phyloP scores from a whole-genome alignment of 2,329 filamentous ascomycete species.

The Fusarium acutatum region DNA sequence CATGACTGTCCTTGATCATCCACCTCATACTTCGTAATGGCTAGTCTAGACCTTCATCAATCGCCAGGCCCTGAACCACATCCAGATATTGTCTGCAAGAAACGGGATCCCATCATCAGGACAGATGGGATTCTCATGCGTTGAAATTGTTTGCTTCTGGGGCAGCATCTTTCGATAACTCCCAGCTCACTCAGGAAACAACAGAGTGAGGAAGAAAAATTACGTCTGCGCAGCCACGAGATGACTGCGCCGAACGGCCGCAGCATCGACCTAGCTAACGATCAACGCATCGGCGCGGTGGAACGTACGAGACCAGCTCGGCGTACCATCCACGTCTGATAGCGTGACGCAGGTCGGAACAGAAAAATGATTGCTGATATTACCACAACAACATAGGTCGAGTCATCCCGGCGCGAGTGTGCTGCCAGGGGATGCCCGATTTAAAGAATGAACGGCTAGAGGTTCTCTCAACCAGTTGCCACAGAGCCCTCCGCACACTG shows the following conservation, averaged over 20 bases:
- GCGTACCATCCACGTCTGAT: constrained; percentile 44
- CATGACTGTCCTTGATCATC: constrained; percentile 37
- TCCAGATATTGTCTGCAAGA: constrained; percentile 41
- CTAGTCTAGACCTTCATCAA: constrained; percentile 45
- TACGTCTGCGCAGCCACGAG: constrained; percentile 42
- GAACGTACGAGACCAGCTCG: constrained; percentile 57
- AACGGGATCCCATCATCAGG: constrained; percentile 35
- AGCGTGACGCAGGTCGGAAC: constrained; percentile 42
- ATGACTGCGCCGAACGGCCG: constrained; percentile 53
- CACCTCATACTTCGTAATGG: constrained; percentile 42
- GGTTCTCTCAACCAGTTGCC: constrained; percentile 42
- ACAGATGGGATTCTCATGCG: constrained; percentile 37
- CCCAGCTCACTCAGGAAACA: constrained; percentile 44
- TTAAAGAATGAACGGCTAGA: constrained; percentile 48
- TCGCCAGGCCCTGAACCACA: constrained; percentile 43
- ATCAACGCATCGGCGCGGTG: constrained; percentile 36
- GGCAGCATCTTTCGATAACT: constrained; percentile 14
- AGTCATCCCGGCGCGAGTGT: constrained; percentile 43
- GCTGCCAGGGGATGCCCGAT: constrained; percentile 38
- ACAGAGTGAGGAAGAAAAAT: constrained; percentile 40
- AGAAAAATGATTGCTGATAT: constrained; percentile 41
- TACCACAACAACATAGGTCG: constrained; percentile 44
- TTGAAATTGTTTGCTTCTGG: constrained; percentile 22
- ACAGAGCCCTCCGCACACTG: constrained; percentile 34
- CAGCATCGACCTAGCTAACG: constrained; percentile 63